Conservation (phyloP, 345 rosid species). For the Triadica sebifera region DNA sequence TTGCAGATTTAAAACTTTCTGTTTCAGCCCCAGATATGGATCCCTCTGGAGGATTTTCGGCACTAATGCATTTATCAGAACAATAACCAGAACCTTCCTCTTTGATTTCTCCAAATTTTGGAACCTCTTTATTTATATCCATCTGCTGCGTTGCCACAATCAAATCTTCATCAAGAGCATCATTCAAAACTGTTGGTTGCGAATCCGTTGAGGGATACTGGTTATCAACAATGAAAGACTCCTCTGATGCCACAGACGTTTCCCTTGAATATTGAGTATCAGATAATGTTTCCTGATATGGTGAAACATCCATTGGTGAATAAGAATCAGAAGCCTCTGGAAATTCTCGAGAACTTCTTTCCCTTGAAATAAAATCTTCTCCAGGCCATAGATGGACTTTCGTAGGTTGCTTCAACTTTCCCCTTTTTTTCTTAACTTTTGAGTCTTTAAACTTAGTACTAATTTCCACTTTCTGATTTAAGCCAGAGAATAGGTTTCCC, state of each 20-base stretch:
- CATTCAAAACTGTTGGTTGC: conserved; percentile 34
- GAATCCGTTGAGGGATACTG: conserved; percentile 34
- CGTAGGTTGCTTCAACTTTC: conserved; percentile 56
- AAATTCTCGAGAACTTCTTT: conserved; percentile 39
- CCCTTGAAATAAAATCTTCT: conserved; percentile 50
- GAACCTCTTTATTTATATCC: conserved; percentile 53
- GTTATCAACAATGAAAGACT: conserved; percentile 38
- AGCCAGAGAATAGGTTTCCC: conserved; percentile 41
- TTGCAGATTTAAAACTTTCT: conserved; percentile 85
- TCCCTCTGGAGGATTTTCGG: conserved; percentile 46
- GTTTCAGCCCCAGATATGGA: conserved; percentile 70
- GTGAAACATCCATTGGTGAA: conserved; percentile 89
- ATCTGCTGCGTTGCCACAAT: conserved; percentile 54
- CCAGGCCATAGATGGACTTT: conserved; percentile 49
- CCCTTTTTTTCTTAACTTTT: conserved; percentile 56
- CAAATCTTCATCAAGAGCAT: conserved; percentile 56
- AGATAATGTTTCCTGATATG: conserved; percentile 50
- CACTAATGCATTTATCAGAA: conserved; percentile 32
- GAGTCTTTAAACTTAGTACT: conserved; percentile 47
- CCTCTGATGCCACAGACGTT: conserved; percentile 62
- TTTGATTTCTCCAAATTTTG: conserved; percentile 26
- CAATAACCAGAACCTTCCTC: conserved; percentile 32
- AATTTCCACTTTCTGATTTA: conserved; percentile 53
- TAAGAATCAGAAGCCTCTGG: conserved; percentile 57
- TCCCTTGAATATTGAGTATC: conserved; percentile 44